phyloP scores from a whole-genome alignment of 192 early-diverging fungal genomes.

The Mortierella antarctica region DNA sequence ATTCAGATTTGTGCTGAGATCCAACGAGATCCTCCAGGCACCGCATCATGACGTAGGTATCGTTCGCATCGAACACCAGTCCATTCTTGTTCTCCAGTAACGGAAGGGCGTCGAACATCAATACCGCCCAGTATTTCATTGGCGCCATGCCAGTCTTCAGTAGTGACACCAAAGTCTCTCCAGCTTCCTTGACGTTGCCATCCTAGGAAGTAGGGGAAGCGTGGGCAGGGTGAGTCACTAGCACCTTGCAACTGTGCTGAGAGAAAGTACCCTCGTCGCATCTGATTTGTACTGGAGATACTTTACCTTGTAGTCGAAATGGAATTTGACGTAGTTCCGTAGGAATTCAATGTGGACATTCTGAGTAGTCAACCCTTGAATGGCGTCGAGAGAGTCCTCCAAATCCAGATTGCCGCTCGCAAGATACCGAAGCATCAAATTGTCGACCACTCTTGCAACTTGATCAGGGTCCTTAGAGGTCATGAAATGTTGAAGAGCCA shows the following conservation, averaged over 20 bases:
- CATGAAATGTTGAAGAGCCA: constrained; percentile 72
- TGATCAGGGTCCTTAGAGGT: constrained; percentile 57
- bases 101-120: constrained; percentile 71
- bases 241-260: background rate
- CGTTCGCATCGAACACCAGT: constrained; percentile 64
- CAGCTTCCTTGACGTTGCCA: constrained; percentile 50
- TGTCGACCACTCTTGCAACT: constrained; percentile 66
- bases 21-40: constrained; percentile 66
- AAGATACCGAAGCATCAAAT: constrained; percentile 64
- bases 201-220: constrained; percentile 9
- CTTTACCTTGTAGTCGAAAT: constrained; percentile 55
- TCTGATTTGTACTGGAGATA: background rate
- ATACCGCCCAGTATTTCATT: constrained; percentile 55
- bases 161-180: constrained; percentile 55
- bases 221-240: background rate
- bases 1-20: constrained; percentile 44
- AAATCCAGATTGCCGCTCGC: constrained; percentile 56
- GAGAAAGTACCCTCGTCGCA: background rate
- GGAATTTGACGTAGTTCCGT: constrained; percentile 68
- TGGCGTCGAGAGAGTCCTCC: constrained; percentile 54
- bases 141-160: constrained; percentile 63
- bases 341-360: constrained; percentile 66
- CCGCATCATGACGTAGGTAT: constrained; percentile 74
- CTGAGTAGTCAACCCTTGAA: constrained; percentile 26
- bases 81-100: constrained; percentile 64